phyloP scores from a whole-genome alignment of 2,329 filamentous ascomycete genomes.

The Venturiaceae sp. region DNA sequence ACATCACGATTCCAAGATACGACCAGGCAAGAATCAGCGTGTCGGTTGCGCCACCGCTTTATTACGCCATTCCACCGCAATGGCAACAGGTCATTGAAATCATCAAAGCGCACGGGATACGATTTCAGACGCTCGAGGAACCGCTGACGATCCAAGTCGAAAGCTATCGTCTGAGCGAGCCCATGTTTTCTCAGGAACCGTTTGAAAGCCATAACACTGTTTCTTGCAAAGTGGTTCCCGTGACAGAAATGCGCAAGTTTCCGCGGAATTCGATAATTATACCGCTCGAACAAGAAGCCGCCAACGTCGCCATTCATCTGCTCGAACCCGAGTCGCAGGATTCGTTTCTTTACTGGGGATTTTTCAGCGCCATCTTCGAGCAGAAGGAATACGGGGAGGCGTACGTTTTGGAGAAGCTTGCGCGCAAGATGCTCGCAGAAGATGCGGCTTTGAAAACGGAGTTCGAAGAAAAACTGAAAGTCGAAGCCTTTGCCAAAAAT shows the following conservation, averaged over 20 bases:
- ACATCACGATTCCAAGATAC: background rate
- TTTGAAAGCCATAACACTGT: background rate
- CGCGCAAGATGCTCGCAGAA: background rate
- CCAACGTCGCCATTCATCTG: background rate
- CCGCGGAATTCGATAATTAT: background rate
- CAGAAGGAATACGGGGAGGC: background rate
- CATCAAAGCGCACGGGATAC: background rate
- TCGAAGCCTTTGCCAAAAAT: background rate
- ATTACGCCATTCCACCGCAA: background rate
- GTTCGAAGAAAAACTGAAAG: background rate
- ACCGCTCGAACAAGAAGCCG: background rate
- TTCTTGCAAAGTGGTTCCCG: background rate
- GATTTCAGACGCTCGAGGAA: background rate
- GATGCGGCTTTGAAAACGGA: background rate
- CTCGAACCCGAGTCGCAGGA: background rate
- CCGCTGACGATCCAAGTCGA: background rate
- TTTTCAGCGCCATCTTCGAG: background rate
- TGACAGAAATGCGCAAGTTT: background rate
- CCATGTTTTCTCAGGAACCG: background rate
- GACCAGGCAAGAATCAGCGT: background rate
- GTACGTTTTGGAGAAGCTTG: background rate
- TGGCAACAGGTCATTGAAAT: background rate
- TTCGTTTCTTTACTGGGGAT: background rate
- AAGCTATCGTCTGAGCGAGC: background rate
- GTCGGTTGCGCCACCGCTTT: background rate